Conservation (phyloP, 805 yeast genomes). For the Isabelozyma pseudorhagii region DNA sequence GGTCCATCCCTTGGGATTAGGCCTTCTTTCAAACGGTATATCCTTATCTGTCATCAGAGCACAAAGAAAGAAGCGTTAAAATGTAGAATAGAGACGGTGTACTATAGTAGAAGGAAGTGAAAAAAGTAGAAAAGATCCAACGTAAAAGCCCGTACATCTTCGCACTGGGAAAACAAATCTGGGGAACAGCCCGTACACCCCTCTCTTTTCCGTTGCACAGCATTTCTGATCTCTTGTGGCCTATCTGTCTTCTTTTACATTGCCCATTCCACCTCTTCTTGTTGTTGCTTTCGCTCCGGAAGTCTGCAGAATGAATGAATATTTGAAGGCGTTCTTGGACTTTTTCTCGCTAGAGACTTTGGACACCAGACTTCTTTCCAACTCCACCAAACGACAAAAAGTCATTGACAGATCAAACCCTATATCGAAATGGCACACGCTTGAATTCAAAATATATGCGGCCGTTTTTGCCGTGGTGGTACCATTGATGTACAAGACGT, state of each 20-base stretch:
- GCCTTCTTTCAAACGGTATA: conserved; percentile 51
- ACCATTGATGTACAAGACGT: conserved; percentile 80
- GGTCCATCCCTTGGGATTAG: conserved; percentile 77
- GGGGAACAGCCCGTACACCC: too few species aligned
- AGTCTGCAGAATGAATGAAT: not conserved
- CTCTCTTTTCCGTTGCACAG: not conserved
- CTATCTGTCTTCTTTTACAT: too few species aligned
- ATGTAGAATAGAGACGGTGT: not conserved
- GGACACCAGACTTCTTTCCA: conserved; percentile 45
- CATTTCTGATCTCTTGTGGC: not conserved
- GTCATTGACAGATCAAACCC: conserved; percentile 29
- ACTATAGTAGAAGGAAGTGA: not conserved
- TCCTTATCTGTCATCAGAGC: not conserved
- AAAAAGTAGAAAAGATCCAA: not conserved
- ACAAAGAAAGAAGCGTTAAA: not conserved
- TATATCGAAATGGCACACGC: conserved; percentile 66
- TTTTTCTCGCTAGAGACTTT: conserved; percentile 52
- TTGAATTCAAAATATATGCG: conserved; percentile 71
- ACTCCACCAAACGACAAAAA: conserved; percentile 26
- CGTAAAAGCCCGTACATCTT: not conserved
- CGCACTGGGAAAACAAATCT: too few species aligned
- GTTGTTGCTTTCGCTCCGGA: too few species aligned
- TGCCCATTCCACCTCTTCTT: too few species aligned
- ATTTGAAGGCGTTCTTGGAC: conserved; percentile 10
- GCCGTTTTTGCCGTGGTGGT: conserved; percentile 63